Base-by-base conservation (phyloP, 2,329 filamentous ascomycete species). In the Penicillium digitatum region DNA sequence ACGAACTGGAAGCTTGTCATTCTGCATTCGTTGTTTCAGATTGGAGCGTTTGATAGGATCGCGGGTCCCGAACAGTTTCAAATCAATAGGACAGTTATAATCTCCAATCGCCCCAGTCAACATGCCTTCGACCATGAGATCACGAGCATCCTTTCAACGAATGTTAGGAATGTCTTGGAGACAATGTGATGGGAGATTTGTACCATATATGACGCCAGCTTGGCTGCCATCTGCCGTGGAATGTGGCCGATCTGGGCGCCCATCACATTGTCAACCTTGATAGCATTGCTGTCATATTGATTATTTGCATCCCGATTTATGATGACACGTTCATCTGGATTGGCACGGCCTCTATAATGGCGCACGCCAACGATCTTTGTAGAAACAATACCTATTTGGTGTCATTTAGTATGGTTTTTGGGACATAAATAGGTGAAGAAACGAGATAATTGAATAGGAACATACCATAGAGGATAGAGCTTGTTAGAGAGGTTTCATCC, bases 241-340 rank as follows among this genome's bases (percentile, higher is more conserved):
- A 95, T 78, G 71, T 95, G 90, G 0, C 90, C 90, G 63, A 95
- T 89, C 65, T 95, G 90, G 8, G 72, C 70, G 16, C 84, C 82
- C 66, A 88, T 81, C 14, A 92, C 88, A 69, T 94, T 95, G 64
- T 88, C 81, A 1, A 95, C 83, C 5, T 84, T 82, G 54, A 95
- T 90, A 0, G 90, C 90, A 72, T 94, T 94, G 6, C 62, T 59
- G 67, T 94, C 89, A 66, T 87, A 89, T 62, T 74, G 77, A 65
- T 93, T 93, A 1, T 72, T 66, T 1, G 87, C 86, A 66, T 93
- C 87, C 66, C 89, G 78, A 34, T 76, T 77, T 51, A 87, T 75
- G 44, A 86, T 70, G 2, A 89, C 84, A 50, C 81, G 77, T 67
- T 90, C 87, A 24, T 85, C 85, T 2, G 77, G 62, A 8, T 80